These are phyloP conservation scores for Ogataea nakhonphanomensis DNA, from an alignment of 805 yeast species.

Conservation along the genomic window DNA sequence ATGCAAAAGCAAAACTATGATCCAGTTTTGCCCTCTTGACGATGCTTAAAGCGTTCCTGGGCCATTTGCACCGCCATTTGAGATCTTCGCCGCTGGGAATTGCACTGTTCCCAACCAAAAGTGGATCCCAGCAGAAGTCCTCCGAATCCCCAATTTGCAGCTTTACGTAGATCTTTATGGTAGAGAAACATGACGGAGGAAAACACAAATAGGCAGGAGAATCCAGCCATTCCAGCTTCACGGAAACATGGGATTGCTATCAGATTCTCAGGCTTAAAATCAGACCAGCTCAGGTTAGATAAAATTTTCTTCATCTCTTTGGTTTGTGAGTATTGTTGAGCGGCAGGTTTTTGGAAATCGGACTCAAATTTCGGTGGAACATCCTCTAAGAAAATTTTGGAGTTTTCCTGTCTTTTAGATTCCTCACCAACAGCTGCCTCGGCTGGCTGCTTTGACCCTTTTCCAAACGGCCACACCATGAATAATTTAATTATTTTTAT, in stretches of 20 bases:
- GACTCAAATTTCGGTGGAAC: constrained; percentile 45
- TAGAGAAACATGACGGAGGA: constrained; percentile 65
- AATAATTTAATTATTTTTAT: constrained; percentile 2
- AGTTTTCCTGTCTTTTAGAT: constrained; percentile 14
- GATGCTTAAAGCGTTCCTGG: constrained; percentile 40
- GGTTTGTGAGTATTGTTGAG: constrained; percentile 17
- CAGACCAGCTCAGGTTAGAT: constrained; percentile 40
- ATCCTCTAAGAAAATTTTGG: constrained; percentile 42
- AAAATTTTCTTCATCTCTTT: constrained; percentile 22
- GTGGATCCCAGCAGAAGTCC: constrained; percentile 77
- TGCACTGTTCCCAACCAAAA: constrained; percentile 92
- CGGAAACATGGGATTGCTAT: constrained; percentile 72
- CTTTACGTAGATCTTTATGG: constrained; percentile 57
- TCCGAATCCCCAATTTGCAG: constrained; percentile 79
- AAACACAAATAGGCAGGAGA: constrained; percentile 66
- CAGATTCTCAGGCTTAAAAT: constrained; percentile 50
- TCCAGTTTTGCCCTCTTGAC: constrained; percentile 32
- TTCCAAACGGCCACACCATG: constrained; percentile 26
- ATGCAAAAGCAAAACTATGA: neutral
- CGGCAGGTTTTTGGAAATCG: constrained; percentile 7
- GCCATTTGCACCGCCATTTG: constrained; percentile 68
- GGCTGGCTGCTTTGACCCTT: constrained; percentile 3
- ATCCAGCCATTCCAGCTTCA: constrained; percentile 74
- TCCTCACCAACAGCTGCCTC: constrained; percentile 6
- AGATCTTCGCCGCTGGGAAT: constrained; percentile 63